A percentile compares a stretch with the other conserved stretches of the same genome.
Conservation (phyloP, 257 asterid genomes). For the Jaltomata sinuosa region DNA sequence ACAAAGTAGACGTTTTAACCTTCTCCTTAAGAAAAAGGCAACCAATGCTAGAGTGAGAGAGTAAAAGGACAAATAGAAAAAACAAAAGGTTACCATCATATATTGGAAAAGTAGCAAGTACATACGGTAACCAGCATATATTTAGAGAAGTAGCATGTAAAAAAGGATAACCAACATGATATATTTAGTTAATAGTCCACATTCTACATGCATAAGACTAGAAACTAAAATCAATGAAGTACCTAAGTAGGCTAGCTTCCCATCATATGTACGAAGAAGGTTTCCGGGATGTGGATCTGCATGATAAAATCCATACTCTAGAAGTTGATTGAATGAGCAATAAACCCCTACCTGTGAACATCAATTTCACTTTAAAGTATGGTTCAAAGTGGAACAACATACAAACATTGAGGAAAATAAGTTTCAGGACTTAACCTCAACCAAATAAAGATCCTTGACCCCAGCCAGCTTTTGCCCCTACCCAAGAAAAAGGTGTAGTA, state of each 20-base stretch:
- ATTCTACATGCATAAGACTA: conserved; percentile 6
- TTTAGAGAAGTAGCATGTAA: not conserved
- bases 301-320: conserved; percentile 90
- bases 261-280: conserved; percentile 83
- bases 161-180: not conserved
- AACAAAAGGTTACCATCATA: not conserved
- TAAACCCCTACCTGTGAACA: conserved; percentile 83
- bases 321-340: conserved; percentile 97
- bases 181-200: not conserved
- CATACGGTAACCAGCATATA: not conserved
- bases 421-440: conserved; percentile 57
- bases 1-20: not conserved
- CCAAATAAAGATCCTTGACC: conserved; percentile 82
- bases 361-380: not conserved
- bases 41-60: not conserved
- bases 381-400: not conserved
- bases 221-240: conserved; percentile 10
- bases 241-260: conserved; percentile 96
- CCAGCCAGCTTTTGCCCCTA: conserved; percentile 92
- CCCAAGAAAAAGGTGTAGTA: conserved; percentile 10
- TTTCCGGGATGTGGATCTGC: conserved; percentile 99
- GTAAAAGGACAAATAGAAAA: not conserved
- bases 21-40: not conserved
- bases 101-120: not conserved
- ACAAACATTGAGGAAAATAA: not conserved